Conservation (phyloP, 129 eudicot species). For the Ambrosia trifida region DNA sequence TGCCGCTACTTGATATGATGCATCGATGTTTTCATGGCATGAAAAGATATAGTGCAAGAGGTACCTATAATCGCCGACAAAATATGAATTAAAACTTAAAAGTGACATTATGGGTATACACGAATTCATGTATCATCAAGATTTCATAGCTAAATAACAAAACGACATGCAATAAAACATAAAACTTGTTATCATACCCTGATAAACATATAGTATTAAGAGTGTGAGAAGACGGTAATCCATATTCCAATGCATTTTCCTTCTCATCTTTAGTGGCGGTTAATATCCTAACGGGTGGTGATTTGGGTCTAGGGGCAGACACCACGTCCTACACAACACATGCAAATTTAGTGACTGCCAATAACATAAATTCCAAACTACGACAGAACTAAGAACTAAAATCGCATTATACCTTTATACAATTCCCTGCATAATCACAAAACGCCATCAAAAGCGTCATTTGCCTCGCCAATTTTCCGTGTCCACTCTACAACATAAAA, state of each 20-base stretch:
- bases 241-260: constrained; percentile 95
- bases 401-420: constrained; percentile 61
- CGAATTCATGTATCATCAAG: not conserved
- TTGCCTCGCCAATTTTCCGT: constrained; percentile 90
- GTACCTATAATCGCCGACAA: constrained; percentile 44
- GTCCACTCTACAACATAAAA: constrained; percentile 81
- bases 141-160: not conserved
- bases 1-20: constrained; percentile 36
- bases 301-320: constrained; percentile 91
- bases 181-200: constrained; percentile 52
- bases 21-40: constrained; percentile 41
- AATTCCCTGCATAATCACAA: constrained; percentile 90
- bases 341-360: constrained; percentile 3
- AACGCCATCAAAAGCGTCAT: constrained; percentile 94
- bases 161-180: not conserved
- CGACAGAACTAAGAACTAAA: not conserved
- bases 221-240: constrained; percentile 95
- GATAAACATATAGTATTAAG: constrained; percentile 92
- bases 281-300: constrained; percentile 83
- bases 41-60: constrained; percentile 64
- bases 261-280: constrained; percentile 88
- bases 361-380: not conserved
- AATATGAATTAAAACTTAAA: constrained; percentile 15
- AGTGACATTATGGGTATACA: constrained; percentile 6
- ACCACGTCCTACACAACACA: constrained; percentile 72